A percentile compares a stretch with the other conserved stretches of the same genome.
Conservation (phyloP, 768 basidiomycete species). For the Panaeolus papilionaceus region DNA sequence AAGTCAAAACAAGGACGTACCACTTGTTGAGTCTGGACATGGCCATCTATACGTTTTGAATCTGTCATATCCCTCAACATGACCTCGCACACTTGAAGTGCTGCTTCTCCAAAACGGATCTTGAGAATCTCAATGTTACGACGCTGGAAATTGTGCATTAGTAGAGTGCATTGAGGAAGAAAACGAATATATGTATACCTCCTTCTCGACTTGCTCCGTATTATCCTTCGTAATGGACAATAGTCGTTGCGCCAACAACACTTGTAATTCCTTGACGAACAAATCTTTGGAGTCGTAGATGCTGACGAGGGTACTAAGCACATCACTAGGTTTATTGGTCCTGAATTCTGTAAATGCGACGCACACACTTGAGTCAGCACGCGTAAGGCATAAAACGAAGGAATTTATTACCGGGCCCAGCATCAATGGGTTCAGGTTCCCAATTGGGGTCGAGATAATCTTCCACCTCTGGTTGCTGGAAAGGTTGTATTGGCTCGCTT, state of each 20-base stretch:
- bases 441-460: slow-evolving; percentile 92
- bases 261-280: slow-evolving; percentile 95
- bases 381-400: not conserved
- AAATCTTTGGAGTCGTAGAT: slow-evolving; percentile 98
- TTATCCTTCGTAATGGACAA: slow-evolving; percentile 83
- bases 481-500: slow-evolving; percentile 77
- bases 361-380: slow-evolving; percentile 14
- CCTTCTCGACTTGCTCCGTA: slow-evolving; percentile 77
- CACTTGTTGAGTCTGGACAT: slow-evolving; percentile 75
- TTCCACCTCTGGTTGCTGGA: slow-evolving; percentile 79
- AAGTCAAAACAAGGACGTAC: slow-evolving; percentile 46
- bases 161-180: too few species aligned
- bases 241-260: slow-evolving; percentile 86
- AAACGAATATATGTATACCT: slow-evolving; percentile 41
- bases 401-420: slow-evolving; percentile 77
- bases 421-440: slow-evolving; percentile 96
- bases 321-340: slow-evolving; percentile 88
- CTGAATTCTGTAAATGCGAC: slow-evolving; percentile 74
- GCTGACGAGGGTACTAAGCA: slow-evolving; percentile 95
- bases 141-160: slow-evolving; percentile 45
- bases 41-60: slow-evolving; percentile 88
- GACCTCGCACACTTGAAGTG: slow-evolving; percentile 95
- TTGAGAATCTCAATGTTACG: slow-evolving; percentile 94
- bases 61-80: slow-evolving; percentile 99
- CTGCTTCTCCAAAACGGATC: slow-evolving; percentile 92